Conservation (phyloP, 2,329 filamentous ascomycete genomes). For the Aspergillus felis region DNA sequence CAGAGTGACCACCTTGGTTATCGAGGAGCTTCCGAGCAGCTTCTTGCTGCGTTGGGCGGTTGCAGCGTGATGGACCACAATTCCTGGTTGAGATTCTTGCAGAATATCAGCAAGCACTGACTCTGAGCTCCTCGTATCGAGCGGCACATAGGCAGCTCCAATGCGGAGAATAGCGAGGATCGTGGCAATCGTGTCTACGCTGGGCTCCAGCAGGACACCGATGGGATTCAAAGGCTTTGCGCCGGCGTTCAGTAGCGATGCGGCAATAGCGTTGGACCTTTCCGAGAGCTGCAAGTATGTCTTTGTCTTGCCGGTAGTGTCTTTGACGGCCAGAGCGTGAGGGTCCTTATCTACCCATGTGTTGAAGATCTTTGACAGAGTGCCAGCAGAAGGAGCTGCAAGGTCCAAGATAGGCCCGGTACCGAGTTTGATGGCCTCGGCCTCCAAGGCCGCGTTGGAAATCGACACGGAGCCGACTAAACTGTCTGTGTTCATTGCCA, state of each 20-base stretch:
- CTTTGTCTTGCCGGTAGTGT: conserved; percentile 1
- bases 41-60: background rate
- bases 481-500: background rate
- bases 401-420: conserved; percentile 1
- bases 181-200: conserved; percentile 4
- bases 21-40: background rate
- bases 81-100: background rate
- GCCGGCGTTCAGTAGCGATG: conserved; percentile 1
- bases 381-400: conserved; percentile 1
- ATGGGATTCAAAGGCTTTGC: background rate
- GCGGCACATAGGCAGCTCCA: conserved; percentile 7
- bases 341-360: conserved; percentile 5
- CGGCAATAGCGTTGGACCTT: conserved; percentile 3
- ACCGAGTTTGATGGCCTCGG: background rate
- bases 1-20: background rate
- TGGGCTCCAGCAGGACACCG: conserved; percentile 7
- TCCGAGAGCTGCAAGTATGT: conserved; percentile 7
- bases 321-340: conserved; percentile 5
- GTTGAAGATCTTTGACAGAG: conserved; percentile 3
- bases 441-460: background rate
- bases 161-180: conserved; percentile 9
- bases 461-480: conserved; percentile 1
- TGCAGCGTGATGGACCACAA: background rate
- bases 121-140: conserved; percentile 1
- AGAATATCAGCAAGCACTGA: conserved; percentile 1